Evolutionary conservation across 192 early-diverging fungal species (phyloP).

Genomic region (Coemansia sp.): DNA sequence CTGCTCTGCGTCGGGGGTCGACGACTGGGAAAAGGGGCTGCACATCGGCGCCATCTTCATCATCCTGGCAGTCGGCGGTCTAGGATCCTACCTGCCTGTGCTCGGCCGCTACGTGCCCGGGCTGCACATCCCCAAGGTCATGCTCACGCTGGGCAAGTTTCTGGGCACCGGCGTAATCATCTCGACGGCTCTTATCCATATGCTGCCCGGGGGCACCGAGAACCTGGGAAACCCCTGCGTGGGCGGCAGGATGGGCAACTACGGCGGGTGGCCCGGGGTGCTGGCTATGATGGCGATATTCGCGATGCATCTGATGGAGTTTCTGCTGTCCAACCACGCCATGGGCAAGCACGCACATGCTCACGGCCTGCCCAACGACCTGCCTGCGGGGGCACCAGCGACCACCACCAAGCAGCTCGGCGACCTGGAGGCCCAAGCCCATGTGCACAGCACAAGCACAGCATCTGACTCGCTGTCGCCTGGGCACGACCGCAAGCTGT

Average conservation of each 20-base stretch:
- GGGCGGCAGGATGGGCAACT: conserved; percentile 52
- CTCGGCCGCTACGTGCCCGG: conserved; percentile 42
- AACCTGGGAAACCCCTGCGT: conserved; percentile 60
- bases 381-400: neutral
- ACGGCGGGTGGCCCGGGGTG: conserved; percentile 57
- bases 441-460: neutral
- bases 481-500: conserved; percentile 7
- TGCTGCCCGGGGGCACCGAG: conserved; percentile 61
- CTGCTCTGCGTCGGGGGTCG: conserved; percentile 34
- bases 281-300: conserved; percentile 66
- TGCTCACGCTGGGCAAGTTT: conserved; percentile 57
- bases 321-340: conserved; percentile 49
- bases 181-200: conserved; percentile 77
- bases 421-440: neutral
- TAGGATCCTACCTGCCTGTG: conserved; percentile 59
- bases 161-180: conserved; percentile 75
- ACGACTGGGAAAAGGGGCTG: conserved; percentile 42
- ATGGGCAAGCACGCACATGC: conserved; percentile 39
- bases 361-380: conserved; percentile 20
- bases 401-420: neutral
- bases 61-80: conserved; percentile 53
- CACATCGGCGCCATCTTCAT: conserved; percentile 63
- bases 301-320: conserved; percentile 66
- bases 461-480: neutral
- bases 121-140: conserved; percentile 35